Evolutionary conservation across 108 stramenopile species (phyloP).

Genomic region (Chaetoceros muelleri): DNA sequence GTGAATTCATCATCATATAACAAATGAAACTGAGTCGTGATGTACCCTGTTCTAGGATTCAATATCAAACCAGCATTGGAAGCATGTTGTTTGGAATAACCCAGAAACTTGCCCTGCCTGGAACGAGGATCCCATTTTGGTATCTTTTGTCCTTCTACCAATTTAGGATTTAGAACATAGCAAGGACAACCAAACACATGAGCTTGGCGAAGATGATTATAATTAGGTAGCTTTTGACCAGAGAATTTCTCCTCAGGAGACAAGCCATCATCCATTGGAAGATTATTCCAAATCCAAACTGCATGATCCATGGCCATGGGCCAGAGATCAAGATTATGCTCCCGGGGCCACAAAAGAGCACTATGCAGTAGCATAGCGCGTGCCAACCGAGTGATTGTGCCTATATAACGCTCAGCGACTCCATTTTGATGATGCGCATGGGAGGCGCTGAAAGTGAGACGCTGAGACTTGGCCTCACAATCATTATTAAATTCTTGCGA

Average conservation of each 20-base stretch:
- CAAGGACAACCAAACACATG: too few relatives aligned
- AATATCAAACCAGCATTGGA: conserved; percentile 9
- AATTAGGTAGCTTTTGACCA: not conserved
- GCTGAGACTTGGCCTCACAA: conserved; percentile 7
- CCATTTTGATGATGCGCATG: too few relatives aligned
- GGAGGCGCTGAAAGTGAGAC: too few relatives aligned
- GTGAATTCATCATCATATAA: conserved; percentile 15
- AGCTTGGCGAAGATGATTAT: conserved; percentile 5
- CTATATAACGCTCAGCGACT: conserved; percentile 35
- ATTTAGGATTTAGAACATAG: conserved; percentile 10
- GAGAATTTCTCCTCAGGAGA: conserved; percentile 14
- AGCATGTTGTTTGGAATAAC: conserved; percentile 16
- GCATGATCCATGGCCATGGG: too few relatives aligned
- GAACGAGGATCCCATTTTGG: conserved; percentile 22
- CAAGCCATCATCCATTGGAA: conserved; percentile 17
- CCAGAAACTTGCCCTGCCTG: conserved; percentile 17
- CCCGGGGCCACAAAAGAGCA: conserved; percentile 27
- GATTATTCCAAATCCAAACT: conserved; percentile 21
- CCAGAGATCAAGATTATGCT: conserved; percentile 18
- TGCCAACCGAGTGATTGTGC: conserved; percentile 28
- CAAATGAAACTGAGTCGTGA: conserved; percentile 17
- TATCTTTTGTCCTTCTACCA: conserved; percentile 4
- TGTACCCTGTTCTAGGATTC: conserved; percentile 19
- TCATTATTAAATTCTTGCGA: conserved; percentile 13
- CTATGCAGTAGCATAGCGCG: conserved; percentile 29